Base-by-base conservation (phyloP, 495 filamentous ascomycete genomes). In the Aspergillus nanangensis region DNA sequence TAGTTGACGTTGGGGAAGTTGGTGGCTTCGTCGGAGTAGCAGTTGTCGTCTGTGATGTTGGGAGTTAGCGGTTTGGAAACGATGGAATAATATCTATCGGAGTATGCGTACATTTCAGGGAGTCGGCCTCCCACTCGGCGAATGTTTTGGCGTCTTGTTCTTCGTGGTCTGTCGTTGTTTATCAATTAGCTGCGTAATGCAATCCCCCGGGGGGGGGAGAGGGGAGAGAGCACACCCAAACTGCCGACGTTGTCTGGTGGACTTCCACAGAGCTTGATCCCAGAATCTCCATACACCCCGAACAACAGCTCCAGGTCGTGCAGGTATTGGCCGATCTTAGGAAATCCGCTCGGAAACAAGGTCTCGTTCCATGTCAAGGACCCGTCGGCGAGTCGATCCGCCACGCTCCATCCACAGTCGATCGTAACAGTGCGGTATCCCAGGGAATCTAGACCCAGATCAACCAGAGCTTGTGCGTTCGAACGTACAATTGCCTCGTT, bases 351-450 rank as follows among this genome's bases (percentile, higher is more conserved):
- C 0, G 78, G 76, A 47, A 81, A 81, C 5, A 69, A 50, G 0
- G 61, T 68, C n/a, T 62, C 52, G 47, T 82, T 76, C 76, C 76
- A 80, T 7, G 74, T 76, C 23, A 81, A 52, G 0, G 63, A 67
- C 0, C 74, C 73, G 38, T 77, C 58, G 1, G 65, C 44, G 14
- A 67, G 56, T 25, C 76, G 58, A 24, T 73, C 56, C 4, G 58
- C 53, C 2, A 70, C 55, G 5, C 67, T 71, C 79, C 76, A 81
- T 13, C 78, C 79, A 45, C 76, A 81, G 51, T 82, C 79, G 0
- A 70, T 71, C 1, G 75, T 78, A n/a, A 79, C 75, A 44, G 72
- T 74, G 31, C 64, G 59, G 41, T 82, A 81, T 17, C 79, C 76
- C 0, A 77, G 57, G 11, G 61, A 54, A 0, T 62, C 64, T 3